Percentiles rank a stretch among this genome's conserved stretches.
Evolutionary conservation across 2,329 filamentous ascomycete species (phyloP).

Genomic region (Exophiala sp.): DNA sequence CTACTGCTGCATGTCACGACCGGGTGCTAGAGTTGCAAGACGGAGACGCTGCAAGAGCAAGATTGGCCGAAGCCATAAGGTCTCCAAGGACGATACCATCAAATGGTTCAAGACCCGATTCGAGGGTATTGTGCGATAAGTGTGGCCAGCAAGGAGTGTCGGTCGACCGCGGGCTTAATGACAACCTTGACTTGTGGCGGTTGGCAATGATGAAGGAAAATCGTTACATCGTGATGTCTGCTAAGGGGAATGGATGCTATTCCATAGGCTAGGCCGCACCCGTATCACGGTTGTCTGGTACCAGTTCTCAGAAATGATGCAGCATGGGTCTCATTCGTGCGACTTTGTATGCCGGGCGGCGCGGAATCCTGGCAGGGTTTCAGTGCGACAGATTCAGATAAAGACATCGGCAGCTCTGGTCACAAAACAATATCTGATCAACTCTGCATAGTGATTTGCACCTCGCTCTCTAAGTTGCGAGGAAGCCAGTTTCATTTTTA

Average conservation of each 20-base stretch:
- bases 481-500: too few species aligned
- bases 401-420: background rate
- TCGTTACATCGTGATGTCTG: background rate
- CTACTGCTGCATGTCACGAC: constrained; percentile 99
- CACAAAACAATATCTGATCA: background rate
- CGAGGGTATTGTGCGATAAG: constrained; percentile 97
- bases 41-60: constrained; percentile 82
- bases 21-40: constrained; percentile 95
- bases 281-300: too few species aligned
- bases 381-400: background rate
- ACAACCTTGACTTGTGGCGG: background rate
- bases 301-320: too few species aligned
- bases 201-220: background rate
- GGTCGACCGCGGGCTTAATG: too few species aligned
- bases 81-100: constrained; percentile 90
- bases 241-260: background rate
- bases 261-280: background rate
- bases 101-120: constrained; percentile 97
- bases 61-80: constrained; percentile 83
- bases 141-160: too few species aligned
- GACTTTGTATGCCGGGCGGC: background rate
- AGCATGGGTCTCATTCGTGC: too few species aligned
- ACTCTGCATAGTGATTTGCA: too few species aligned
- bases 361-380: too few species aligned
- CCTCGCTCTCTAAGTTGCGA: too few species aligned